Base-by-base conservation (phyloP, 192 early-diverging fungal genomes). In the Anaeromyces robustus region DNA sequence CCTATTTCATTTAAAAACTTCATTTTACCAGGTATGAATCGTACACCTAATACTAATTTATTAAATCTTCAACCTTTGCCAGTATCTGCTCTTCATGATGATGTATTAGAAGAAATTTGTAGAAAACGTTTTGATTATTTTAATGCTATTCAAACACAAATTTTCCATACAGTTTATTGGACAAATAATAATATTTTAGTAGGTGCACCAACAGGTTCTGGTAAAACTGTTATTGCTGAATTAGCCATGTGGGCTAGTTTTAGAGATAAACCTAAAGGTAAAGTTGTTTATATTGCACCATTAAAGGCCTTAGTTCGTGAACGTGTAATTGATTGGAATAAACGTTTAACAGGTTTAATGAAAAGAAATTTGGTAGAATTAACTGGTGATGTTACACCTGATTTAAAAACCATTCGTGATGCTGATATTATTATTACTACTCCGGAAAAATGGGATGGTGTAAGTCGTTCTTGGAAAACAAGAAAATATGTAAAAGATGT, bases 371-470 rank as follows among this genome's bases (percentile, higher is more conserved):
- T 99, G 80, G 96, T 98, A 12, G 96, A 98, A 85, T 86, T 98
- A 84, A 98, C 97, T 22, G 97, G 97, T 79, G 98, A 98, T 83
- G 93, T 96, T 3, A 96, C 95, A 26, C 96, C 97, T 14, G 97
- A 99, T 78, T 85, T 96, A 52, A 88, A 91, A 39, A 92, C 95
- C 0, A 92, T 98, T 29, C 89, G 94, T 81, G 86, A 84, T 29
- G 95, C 96, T 16, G 98, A 99, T 84, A 96, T 99, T 37, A 98
- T 98, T 81, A 94, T 99, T 80, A 98, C 96, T 0, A 99, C 98
- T 17, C 97, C 98, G 0, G 96, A 97, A 83, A 98, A 98, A 82
- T 99, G 96, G 96, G 96, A 99, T 87, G 96, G 96, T 80, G 94
- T 99, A 82, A 94, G 92, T 85, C 93, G 98, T 79, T 93, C 90